Percentiles rank a stretch among this genome's conserved stretches.
phyloP scores from a whole-genome alignment of 345 rosid genomes.

The Ceriops tagal region DNA sequence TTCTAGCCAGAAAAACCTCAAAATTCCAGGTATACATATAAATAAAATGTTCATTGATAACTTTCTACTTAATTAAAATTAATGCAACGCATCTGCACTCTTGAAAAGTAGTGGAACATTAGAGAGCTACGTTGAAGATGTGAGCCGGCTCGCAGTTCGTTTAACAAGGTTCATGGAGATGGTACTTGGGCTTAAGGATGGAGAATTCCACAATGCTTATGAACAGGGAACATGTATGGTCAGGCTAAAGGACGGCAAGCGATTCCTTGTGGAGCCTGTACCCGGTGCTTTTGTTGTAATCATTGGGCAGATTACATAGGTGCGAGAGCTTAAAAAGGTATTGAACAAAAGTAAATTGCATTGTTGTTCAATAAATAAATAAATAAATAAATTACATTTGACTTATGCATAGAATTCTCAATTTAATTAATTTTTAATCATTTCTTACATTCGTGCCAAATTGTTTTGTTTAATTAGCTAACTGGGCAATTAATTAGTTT shows the following conservation, averaged over 20 bases:
- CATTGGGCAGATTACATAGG: conserved; percentile 27
- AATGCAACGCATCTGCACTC: neutral
- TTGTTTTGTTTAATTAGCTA: no score
- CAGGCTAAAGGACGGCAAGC: conserved; percentile 23
- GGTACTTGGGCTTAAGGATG: conserved; percentile 13
- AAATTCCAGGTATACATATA: neutral
- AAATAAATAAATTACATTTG: no score
- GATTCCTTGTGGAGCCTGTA: conserved; percentile 20
- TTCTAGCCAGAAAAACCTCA: conserved; percentile 14
- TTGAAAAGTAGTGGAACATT: conserved; percentile 15
- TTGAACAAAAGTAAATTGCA: no score
- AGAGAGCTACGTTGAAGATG: conserved; percentile 19
- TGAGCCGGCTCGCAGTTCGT: conserved; percentile 16
- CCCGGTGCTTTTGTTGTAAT: conserved; percentile 24
- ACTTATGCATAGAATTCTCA: no score
- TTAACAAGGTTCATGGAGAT: conserved; percentile 18
- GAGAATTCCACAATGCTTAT: conserved; percentile 15
- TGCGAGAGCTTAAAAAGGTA: neutral
- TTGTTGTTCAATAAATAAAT: no score
- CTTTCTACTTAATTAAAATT: no score
- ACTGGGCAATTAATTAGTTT: no score
- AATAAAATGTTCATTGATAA: neutral
- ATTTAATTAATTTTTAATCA: no score
- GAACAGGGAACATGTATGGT: conserved; percentile 14
- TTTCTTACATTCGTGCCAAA: no score